A percentile compares a stretch with the other conserved stretches of the same genome.
Evolutionary conservation across 2,329 filamentous ascomycete genomes (phyloP).

Genomic region (Diplodia mutila): DNA sequence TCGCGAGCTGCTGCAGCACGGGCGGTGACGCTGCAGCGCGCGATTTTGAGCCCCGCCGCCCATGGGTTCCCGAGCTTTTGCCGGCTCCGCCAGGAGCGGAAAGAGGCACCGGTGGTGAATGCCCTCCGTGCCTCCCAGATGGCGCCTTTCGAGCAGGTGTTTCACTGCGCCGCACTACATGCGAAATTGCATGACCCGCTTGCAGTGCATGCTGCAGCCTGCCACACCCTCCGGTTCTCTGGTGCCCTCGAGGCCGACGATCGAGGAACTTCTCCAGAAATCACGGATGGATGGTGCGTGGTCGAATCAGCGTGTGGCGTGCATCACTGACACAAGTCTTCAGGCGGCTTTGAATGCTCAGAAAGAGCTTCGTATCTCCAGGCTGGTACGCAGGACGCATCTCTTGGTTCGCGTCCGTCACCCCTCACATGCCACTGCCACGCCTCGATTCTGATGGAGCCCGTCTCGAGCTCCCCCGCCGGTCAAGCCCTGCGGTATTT

Average conservation of each 20-base stretch:
- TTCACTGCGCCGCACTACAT: neutral
- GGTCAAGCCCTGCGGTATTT: constrained; percentile 6
- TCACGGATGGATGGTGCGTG: neutral
- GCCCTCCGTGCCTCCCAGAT: neutral
- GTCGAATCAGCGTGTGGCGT: neutral
- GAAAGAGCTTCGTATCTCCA: neutral
- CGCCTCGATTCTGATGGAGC: neutral
- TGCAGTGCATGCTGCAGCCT: neutral
- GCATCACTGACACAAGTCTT: neutral
- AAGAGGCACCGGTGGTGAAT: neutral
- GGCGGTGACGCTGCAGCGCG: constrained; percentile 14
- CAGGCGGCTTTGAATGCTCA: neutral
- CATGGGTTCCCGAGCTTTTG: neutral
- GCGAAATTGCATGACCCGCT: neutral
- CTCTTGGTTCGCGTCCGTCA: neutral
- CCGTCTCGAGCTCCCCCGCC: neutral
- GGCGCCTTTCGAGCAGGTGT: neutral
- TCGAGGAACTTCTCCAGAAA: neutral
- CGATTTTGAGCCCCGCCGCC: constrained; percentile 4
- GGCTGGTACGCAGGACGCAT: neutral
- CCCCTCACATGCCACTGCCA: neutral
- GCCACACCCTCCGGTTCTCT: neutral
- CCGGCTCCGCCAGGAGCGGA: constrained; percentile 7
- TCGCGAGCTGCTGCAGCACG: constrained; percentile 24
- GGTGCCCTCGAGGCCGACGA: no score